These are phyloP conservation scores for Escallonia herrerae DNA, from an alignment of 129 eudicot species.

Conservation along the genomic window DNA sequence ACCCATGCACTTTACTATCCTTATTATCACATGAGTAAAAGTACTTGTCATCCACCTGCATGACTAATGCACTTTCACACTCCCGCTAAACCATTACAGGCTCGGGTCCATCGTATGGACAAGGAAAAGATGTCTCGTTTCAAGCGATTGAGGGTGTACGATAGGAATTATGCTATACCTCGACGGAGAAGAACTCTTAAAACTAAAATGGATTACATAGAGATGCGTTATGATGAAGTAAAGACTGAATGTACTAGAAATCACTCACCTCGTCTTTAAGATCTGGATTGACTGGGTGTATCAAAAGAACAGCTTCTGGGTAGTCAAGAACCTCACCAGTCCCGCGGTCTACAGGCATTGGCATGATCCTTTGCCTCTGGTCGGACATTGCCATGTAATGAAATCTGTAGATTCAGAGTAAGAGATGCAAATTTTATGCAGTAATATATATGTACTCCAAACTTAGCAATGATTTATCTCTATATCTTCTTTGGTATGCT, in stretches of 20 bases:
- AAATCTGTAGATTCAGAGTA: constrained; percentile 15
- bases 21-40: constrained; percentile 32
- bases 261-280: constrained; percentile 25
- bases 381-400: constrained; percentile 47
- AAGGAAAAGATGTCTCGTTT: background rate
- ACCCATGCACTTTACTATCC: constrained; percentile 50
- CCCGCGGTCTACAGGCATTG: constrained; percentile 21
- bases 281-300: constrained; percentile 6
- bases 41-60: constrained; percentile 61
- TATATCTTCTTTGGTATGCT: too few species aligned
- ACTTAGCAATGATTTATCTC: too few species aligned
- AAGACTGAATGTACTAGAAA: too few species aligned
- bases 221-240: background rate
- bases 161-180: too few species aligned
- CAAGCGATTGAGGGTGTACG: background rate
- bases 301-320: constrained; percentile 36
- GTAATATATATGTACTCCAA: too few species aligned
- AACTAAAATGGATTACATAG: background rate
- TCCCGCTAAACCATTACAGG: too few species aligned
- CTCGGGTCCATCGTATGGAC: background rate
- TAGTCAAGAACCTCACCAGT: constrained; percentile 25
- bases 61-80: too few species aligned
- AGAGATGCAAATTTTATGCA: too few species aligned
- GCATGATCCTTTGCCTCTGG: constrained; percentile 41
- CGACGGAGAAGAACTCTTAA: background rate